Evolutionary conservation across 306 rosid species (phyloP).

Genomic region (Acacia crassicarpa): DNA sequence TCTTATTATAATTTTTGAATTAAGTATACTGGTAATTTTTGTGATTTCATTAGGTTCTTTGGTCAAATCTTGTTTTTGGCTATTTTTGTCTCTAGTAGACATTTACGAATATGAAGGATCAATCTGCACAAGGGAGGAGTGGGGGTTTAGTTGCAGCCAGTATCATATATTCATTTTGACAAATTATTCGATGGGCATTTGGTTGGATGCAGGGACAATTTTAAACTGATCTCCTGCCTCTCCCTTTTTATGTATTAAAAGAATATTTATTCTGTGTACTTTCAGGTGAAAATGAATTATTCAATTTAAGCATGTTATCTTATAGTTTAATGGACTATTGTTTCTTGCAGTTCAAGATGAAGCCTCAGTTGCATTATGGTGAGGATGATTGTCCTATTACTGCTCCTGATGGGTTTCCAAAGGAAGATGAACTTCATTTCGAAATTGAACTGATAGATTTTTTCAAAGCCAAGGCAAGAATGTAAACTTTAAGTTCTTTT

Average conservation of each 20-base stretch:
- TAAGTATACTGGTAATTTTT: constrained; percentile 11
- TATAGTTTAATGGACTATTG: constrained; percentile 7
- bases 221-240: neutral
- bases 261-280: constrained; percentile 2
- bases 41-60: neutral
- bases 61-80: constrained; percentile 11
- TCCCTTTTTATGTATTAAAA: neutral
- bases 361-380: constrained; percentile 81
- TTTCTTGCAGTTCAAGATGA: constrained; percentile 85
- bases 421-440: constrained; percentile 92
- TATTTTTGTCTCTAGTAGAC: neutral
- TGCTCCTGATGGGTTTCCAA: constrained; percentile 70
- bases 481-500: constrained; percentile 30
- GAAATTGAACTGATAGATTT: constrained; percentile 92
- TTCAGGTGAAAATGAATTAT: neutral
- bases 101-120: neutral
- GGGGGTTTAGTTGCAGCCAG: constrained; percentile 9
- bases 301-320: constrained; percentile 8
- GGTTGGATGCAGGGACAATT: constrained; percentile 16
- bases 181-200: constrained; percentile 13
- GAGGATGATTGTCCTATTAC: constrained; percentile 91
- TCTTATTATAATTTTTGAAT: neutral
- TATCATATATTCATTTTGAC: constrained; percentile 15
- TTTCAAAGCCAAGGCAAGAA: constrained; percentile 84
- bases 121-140: neutral